Base-by-base conservation (phyloP, 2,329 filamentous ascomycete species). In the Calonectria pteridis region DNA sequence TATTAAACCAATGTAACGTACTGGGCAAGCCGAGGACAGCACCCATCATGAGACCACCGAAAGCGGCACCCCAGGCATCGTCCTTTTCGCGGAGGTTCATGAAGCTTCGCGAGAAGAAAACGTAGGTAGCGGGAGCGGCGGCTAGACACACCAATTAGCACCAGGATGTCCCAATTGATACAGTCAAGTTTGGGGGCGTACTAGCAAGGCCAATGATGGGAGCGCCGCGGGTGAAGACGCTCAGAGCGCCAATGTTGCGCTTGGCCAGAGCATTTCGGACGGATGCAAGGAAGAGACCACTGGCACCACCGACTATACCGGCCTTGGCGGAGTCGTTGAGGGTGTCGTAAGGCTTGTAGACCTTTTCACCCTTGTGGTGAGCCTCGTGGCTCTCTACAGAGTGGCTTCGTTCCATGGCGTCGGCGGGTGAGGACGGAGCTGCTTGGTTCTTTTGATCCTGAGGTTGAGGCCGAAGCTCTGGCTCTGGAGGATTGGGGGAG, bases 11-110 rank as follows among this genome's bases (percentile, higher is more conserved):
- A 68, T 46, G 75, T n/a, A 64, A 81, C 91, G 72, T 90, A 98
- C 95, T 90, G 80, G 89, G 88, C 72, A 97, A 83, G 69, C 95
- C 96, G 58, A 96, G 82, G 68, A 95, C 88, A 53, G 92, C 88
- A 77, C 96, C 96, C 64, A 90, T 92, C 65, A 94, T 87, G 85
- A 97, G 95, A 69, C 95, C 95, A 77, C 93, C 95, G 75, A 95
- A 87, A 50, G 91, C 90, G 70, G 92, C 88, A 84, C 96, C 97
- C 86, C 90, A 93, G 77, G 89, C 87, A 83, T 98, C 96, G 73
- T 98, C 91, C 87, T 94, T 95, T 85, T 95, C 90, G 81, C 95
- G 93, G 77, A 98, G 88, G 87, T 98, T 98, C 84, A 95, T 94
- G 58, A 93, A 89, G 64, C 94, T 94, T 79, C 90, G 90, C 80